Base-by-base conservation (phyloP, 495 filamentous ascomycete genomes). In the Clavariopsis aquatica region DNA sequence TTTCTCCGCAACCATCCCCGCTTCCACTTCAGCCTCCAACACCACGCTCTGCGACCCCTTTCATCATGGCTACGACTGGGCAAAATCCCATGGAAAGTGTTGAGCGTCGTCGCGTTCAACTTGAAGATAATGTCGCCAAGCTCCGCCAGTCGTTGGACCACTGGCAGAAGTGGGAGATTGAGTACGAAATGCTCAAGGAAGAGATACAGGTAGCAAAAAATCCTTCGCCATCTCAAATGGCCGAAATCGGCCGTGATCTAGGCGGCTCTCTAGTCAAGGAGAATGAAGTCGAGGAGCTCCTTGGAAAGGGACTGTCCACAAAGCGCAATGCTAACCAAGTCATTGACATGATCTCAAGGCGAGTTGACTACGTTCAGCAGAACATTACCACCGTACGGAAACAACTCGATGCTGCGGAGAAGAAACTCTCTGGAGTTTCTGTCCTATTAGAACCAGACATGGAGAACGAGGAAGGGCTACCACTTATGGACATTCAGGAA, bases 91-190 rank as follows among this genome's bases (percentile, higher is more conserved):
- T 74, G 13, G 66, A 55, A 2, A 49, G 72, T 60, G 80, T 96
- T 13, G 92, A 96, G 70, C 83, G 84, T 56, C 91, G 90, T 64
- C 85, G 91, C 22, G 78, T 84, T 57, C 80, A 85, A 10, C 84
- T 97, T 24, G 90, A 96, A 74, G 83, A 82, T 15, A 91, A 88
- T 66, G 83, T 96, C 26, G 77, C 79, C 24, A 85, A 92, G 69
- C 85, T 97, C 10, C 83, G 83, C 22, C 82, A 89, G 67, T 87
- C 92, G 2, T 82, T 98, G 20, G 84, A 83, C 46, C 86, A 93
- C 76, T 98, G 93, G 94, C 87, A 90, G 70, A 86, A 84, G 55
- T 94, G 87, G 85, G 93, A 96, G 69, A 82, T 88, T 17, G 95
- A 97, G 68, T 98, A 98, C 74, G 91, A 96, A 66, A 86, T 84